Base-by-base conservation (phyloP, 768 basidiomycete species). In the Mycena crocata region DNA sequence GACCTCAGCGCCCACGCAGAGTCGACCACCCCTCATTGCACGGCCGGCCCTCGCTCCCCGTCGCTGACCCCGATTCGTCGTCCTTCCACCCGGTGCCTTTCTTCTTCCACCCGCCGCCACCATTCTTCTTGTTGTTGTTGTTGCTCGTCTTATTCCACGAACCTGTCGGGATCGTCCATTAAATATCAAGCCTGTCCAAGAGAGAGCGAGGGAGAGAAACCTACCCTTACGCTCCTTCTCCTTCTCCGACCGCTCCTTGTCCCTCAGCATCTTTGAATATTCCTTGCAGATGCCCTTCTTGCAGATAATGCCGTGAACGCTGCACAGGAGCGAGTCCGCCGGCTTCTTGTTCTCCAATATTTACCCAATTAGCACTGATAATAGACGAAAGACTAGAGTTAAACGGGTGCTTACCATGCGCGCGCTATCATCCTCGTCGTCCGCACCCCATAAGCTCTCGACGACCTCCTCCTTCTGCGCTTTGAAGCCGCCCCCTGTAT, bases 261-360 rank as follows among this genome's bases (percentile, higher is more conserved):
- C 74, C 68, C 66, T 74, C 59, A 78, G 40, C 26, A 74, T 54
- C 61, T 72, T 73, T 45, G 75, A 70, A 71, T 77, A 73, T 67
- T 77, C 80, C 21, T 58, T 59, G 50, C 82, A 83, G 1, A 81
- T 78, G 28, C 80, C 80, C 71, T 80, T 80, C 72, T 78, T 80
- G 52, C 82, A 82, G 21, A 73, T 62, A 24, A 71, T 67, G 44
- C 70, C 66, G 67, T 80, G 80, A 37, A 72, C 73, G 0, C 72
- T 72, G 57, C 81, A 81, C 50, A 76, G n/a, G 13, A 76, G 61
- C 15, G 63, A 66, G 40, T 57, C 59, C 26, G 49, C 58, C 40
- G 32, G 8, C 54, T 59, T 60, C 50, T 63, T 68, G 39, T 67
- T 67, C 62, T 61, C 21, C 54, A n/a, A n/a, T n/a, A n/a, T n/a